Conservation (phyloP, 2,329 filamentous ascomycete genomes). For the Clonostachys chloroleuca region DNA sequence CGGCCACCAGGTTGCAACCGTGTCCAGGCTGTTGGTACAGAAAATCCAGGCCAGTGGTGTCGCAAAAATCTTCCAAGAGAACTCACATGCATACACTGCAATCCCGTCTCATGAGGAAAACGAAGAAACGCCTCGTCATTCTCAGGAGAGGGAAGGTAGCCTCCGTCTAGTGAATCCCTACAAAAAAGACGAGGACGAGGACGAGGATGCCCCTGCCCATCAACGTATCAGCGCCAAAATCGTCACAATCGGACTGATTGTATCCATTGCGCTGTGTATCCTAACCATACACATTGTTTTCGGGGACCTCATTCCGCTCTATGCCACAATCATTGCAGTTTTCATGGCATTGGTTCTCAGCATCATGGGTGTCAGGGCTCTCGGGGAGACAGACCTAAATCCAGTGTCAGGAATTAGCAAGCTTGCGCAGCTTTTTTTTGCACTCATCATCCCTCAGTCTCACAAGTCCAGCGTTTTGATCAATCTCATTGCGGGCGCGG, state of each 20-base stretch:
- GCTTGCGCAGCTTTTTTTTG: slow-evolving; percentile 92
- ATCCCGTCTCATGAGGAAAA: slow-evolving; percentile 3
- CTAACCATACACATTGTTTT: slow-evolving; percentile 80
- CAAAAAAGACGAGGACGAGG: slow-evolving; percentile 12
- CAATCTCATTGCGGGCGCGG: slow-evolving; percentile 88
- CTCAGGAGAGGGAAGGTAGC: background rate
- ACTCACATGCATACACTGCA: slow-evolving; percentile 2
- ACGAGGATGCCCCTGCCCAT: slow-evolving; percentile 76
- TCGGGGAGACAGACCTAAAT: slow-evolving; percentile 87
- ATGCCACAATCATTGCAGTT: slow-evolving; percentile 73
- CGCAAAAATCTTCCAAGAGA: slow-evolving; percentile 1
- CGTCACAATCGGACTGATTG: slow-evolving; percentile 69
- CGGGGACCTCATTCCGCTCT: slow-evolving; percentile 73
- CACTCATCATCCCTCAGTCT: slow-evolving; percentile 76
- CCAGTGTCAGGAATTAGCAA: slow-evolving; percentile 96
- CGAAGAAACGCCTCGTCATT: slow-evolving; percentile 1
- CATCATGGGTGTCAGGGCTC: slow-evolving; percentile 67
- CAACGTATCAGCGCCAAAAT: slow-evolving; percentile 72
- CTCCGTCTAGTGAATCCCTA: slow-evolving; percentile 1
- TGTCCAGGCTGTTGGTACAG: slow-evolving; percentile 9
- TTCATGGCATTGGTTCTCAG: slow-evolving; percentile 76
- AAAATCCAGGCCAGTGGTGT: background rate
- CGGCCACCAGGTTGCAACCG: slow-evolving; percentile 11
- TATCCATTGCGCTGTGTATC: slow-evolving; percentile 78
- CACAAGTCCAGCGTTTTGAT: slow-evolving; percentile 87